Base-by-base conservation (phyloP, 441 rosid species). In the Gossypium gossypioides region DNA sequence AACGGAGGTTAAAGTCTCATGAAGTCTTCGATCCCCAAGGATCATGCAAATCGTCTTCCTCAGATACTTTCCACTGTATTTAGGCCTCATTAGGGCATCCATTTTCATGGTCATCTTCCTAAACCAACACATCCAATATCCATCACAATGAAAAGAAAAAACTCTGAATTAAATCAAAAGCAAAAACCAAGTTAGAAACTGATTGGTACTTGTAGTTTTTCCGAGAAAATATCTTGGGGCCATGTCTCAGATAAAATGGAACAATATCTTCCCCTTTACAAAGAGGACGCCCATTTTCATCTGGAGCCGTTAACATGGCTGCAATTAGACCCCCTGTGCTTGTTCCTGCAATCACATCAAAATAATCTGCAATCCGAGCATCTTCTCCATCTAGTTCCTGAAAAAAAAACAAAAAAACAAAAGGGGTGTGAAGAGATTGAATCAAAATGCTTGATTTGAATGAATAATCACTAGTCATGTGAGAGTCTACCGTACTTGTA, bases 281-380 rank as follows among this genome's bases (percentile, higher is more conserved):
- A 0, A 72, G 42, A 24, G 93, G 89, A 15, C 85, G 85, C 5
- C 83, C 80, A 19, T 72, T 62, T 40, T 74, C 76, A 4, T 80
- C 68, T 2, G 92, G 89, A 42, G 75, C 75, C 0, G 93, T 77
- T 46, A 88, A 70, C 93, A 86, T 84, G 16, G 85, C 85, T 3
- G 93, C 77, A 29, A 88, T 54, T 4, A 88, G 88, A 5, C 90
- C 90, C 16, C 93, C 93, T 12, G 93, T 88, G 64, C 93, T 86
- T 3, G 90, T 88, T 44, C 90, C 90, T 3, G 90, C 81, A 1
- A 86, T 59, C 68, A 86, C 86, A 55, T 88, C 89, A 34, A 88
- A 88, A 54, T 86, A 86, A 77, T 88, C 91, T 4, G 84, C 91
- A 4, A 88, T 73, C 72, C 89, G 84, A 62, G 48, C 87, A 5